A percentile compares a stretch with the other conserved stretches of the same genome.
Evolutionary conservation across 2,329 filamentous ascomycete genomes (phyloP).

Genomic region (Diplodia scrobiculata): DNA sequence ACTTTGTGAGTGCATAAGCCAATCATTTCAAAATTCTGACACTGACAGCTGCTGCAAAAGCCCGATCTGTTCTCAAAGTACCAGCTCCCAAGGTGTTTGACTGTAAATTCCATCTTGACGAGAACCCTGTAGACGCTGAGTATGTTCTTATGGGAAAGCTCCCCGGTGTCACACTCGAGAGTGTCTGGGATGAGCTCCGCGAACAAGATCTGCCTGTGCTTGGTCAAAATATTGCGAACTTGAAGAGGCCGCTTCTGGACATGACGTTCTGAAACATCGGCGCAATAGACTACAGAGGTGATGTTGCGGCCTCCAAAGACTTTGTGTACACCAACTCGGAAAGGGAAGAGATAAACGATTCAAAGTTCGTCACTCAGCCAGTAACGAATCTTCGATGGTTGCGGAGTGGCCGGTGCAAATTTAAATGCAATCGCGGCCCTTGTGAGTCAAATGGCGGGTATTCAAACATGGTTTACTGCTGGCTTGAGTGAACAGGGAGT

Average conservation of each 20-base stretch:
- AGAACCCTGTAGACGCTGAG: conserved; percentile 2
- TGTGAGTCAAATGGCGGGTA: no score
- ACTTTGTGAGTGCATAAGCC: not conserved
- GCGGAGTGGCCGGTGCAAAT: no score
- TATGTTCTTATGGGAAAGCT: conserved; percentile 1
- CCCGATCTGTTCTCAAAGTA: not conserved
- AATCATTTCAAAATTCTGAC: not conserved
- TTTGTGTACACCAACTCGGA: no score
- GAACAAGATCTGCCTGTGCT: not conserved
- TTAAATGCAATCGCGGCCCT: no score
- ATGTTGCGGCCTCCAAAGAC: no score
- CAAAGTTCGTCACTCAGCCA: no score
- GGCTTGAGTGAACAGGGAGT: no score
- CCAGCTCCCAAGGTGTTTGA: not conserved
- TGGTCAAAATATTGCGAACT: not conserved
- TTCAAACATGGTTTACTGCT: no score
- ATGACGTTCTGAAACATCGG: not conserved
- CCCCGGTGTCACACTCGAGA: not conserved
- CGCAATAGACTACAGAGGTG: no score
- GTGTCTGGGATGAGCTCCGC: not conserved
- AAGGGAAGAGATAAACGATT: no score
- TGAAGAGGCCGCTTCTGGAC: not conserved
- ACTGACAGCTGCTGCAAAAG: not conserved
- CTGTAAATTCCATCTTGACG: not conserved
- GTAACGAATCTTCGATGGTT: no score